Percentiles rank a stretch among this genome's conserved stretches.
phyloP scores from a whole-genome alignment of 2,329 filamentous ascomycete genomes.

The Talaromyces sp. region DNA sequence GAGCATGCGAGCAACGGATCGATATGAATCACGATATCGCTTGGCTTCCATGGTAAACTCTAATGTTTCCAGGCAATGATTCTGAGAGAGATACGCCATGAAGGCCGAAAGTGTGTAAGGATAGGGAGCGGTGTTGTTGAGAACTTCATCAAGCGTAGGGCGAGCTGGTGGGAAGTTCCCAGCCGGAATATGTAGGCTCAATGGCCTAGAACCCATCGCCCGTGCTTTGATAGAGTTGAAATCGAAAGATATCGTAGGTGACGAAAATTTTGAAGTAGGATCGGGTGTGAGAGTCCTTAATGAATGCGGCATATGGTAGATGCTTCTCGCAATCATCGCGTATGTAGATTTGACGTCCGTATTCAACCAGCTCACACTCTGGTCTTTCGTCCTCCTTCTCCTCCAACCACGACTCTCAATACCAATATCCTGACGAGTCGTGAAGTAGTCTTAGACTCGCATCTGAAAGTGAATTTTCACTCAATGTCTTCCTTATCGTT shows the following conservation, averaged over 20 bases:
- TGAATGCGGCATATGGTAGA: conserved; percentile 35
- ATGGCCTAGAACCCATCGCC: conserved; percentile 47
- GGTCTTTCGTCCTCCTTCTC: conserved; percentile 11
- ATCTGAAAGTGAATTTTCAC: conserved; percentile 8
- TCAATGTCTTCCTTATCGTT: background rate
- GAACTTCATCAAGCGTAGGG: conserved; percentile 81
- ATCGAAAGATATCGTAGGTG: conserved; percentile 43
- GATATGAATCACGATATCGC: conserved; percentile 71
- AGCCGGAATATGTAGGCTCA: conserved; percentile 43
- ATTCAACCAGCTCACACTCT: conserved; percentile 9
- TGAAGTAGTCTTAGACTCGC: conserved; percentile 2
- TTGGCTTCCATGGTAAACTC: conserved; percentile 96
- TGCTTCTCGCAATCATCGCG: conserved; percentile 43
- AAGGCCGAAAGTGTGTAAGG: conserved; percentile 92
- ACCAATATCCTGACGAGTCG: conserved; percentile 8
- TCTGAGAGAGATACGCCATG: conserved; percentile 94
- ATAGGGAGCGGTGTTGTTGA: conserved; percentile 78
- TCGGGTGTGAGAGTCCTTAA: conserved; percentile 43
- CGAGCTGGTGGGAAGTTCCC: conserved; percentile 48
- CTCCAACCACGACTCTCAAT: conserved; percentile 5
- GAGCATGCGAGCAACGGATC: conserved; percentile 55
- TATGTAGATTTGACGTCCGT: conserved; percentile 27
- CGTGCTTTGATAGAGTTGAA: conserved; percentile 38
- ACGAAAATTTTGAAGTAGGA: conserved; percentile 46
- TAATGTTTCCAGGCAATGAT: conserved; percentile 92